Percentiles rank a stretch among this genome's conserved stretches.
phyloP scores from a whole-genome alignment of 2,329 filamentous ascomycete species.

The Fusarium udum region DNA sequence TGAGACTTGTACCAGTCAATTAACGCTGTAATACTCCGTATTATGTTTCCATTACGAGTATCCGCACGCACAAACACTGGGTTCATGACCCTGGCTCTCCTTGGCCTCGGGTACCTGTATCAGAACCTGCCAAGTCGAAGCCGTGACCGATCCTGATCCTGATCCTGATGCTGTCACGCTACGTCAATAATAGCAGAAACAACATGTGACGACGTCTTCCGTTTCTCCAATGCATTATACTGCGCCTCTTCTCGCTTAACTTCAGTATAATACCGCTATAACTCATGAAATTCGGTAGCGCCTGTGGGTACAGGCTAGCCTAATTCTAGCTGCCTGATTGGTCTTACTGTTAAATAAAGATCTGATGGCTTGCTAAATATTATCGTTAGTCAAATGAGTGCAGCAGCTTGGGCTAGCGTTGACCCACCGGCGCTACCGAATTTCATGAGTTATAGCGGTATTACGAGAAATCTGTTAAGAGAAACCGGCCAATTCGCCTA shows the following conservation, averaged over 20 bases:
- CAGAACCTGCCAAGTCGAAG: slow-evolving; percentile 7
- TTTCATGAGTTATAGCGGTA: not conserved
- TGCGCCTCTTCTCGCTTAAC: slow-evolving; percentile 15
- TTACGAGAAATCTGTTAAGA: not conserved
- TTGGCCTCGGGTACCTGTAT: slow-evolving; percentile 32
- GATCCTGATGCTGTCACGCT: slow-evolving; percentile 5
- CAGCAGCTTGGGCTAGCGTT: no score
- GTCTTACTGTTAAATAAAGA: no score
- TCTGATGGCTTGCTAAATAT: no score
- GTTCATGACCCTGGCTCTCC: not conserved
- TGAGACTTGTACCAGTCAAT: not conserved
- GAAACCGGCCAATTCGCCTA: slow-evolving; percentile 6
- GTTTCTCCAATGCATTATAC: not conserved
- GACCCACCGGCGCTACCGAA: no score
- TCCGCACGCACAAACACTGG: not conserved
- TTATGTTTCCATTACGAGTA: not conserved
- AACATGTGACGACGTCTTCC: not conserved
- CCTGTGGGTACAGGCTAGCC: no score
- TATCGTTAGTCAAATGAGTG: no score
- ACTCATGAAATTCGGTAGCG: no score
- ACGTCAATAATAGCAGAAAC: slow-evolving; percentile 14
- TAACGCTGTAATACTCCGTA: not conserved
- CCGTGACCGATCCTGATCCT: not conserved
- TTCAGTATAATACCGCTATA: not conserved
- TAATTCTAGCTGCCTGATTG: no score